Evolutionary conservation across 2,329 filamentous ascomycete species (phyloP).

Genomic region (Neurospora sp.): DNA sequence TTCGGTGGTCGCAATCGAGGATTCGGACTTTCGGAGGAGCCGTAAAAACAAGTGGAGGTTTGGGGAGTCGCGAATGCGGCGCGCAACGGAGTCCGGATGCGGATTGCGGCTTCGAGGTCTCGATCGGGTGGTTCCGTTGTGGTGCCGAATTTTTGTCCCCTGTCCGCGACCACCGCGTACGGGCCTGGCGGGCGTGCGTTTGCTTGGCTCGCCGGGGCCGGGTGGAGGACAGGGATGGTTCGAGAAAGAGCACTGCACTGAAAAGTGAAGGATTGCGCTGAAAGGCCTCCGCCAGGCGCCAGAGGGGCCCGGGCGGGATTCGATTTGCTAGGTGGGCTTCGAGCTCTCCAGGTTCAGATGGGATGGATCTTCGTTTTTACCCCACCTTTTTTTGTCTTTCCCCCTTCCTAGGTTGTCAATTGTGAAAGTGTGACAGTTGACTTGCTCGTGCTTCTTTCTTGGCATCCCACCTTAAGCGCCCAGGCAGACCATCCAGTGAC

Average conservation of each 20-base stretch:
- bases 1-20: background rate
- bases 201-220: background rate
- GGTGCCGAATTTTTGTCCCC: background rate
- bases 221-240: background rate
- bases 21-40: background rate
- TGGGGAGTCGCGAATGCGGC: background rate
- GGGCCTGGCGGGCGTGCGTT: background rate
- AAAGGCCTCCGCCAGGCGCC: background rate
- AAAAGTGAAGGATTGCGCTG: background rate
- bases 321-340: background rate
- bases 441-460: slow-evolving; percentile 1
- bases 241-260: background rate
- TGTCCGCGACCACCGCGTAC: background rate
- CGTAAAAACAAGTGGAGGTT: background rate
- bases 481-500: slow-evolving; percentile 5
- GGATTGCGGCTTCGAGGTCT: background rate
- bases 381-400: background rate
- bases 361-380: background rate
- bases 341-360: background rate
- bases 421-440: background rate
- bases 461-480: slow-evolving; percentile 18
- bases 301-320: background rate
- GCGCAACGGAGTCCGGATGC: background rate
- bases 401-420: background rate
- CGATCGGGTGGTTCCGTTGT: background rate